A percentile compares a stretch with the other conserved stretches of the same genome.
Conservation (phyloP, 805 yeast genomes). For the Saccharomycopsis javanensis region DNA sequence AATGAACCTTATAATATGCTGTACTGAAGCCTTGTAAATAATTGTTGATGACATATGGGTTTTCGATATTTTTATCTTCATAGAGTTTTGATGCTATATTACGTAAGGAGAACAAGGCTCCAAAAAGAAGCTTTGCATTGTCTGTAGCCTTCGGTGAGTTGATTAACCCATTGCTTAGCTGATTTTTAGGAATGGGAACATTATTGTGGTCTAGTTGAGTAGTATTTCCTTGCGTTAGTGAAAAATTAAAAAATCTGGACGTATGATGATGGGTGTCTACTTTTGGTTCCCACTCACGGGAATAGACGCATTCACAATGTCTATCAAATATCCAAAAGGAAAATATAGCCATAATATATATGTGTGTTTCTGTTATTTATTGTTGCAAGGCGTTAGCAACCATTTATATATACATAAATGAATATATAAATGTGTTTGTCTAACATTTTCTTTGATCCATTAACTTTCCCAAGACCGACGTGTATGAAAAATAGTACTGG, state of each 20-base stretch:
- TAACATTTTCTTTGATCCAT: no score
- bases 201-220: slow-evolving; percentile 5
- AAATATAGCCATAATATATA: slow-evolving; percentile 48
- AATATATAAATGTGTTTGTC: no score
- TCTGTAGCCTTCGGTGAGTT: slow-evolving; percentile 57
- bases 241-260: slow-evolving; percentile 20
- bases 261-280: slow-evolving; percentile 16
- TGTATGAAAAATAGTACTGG: no score
- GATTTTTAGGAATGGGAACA: slow-evolving; percentile 21
- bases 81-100: slow-evolving; percentile 55
- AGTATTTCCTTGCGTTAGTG: slow-evolving; percentile 18
- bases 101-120: slow-evolving; percentile 70
- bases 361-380: background rate
- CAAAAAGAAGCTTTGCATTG: slow-evolving; percentile 73
- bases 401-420: no score
- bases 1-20: slow-evolving; percentile 69
- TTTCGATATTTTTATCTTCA: background rate
- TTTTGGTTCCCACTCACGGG: slow-evolving; percentile 54
- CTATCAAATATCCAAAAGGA: slow-evolving; percentile 88
- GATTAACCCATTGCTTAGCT: slow-evolving; percentile 27
- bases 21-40: slow-evolving; percentile 52
- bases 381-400: no score
- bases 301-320: slow-evolving; percentile 83
- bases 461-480: background rate
- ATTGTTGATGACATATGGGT: slow-evolving; percentile 23